Evolutionary conservation across 257 asterid genomes (phyloP).

Genomic region (Perilla frutescens): DNA sequence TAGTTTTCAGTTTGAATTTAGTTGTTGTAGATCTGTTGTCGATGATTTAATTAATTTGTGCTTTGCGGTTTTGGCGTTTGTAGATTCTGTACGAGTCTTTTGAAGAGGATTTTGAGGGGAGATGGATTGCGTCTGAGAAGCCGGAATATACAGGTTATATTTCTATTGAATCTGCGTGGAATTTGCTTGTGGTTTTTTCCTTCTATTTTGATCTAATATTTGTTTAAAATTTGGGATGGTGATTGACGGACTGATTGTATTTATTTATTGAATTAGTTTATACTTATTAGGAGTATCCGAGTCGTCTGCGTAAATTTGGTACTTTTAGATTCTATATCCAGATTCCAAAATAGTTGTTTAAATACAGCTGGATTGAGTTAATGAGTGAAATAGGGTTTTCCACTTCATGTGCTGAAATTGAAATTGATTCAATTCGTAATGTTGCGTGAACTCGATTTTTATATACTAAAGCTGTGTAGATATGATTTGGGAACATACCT

Average conservation of each 20-base stretch:
- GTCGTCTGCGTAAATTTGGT: neutral
- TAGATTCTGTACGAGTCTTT: constrained; percentile 86
- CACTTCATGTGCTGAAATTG: neutral
- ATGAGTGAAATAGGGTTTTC: neutral
- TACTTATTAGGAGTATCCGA: neutral
- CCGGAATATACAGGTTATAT: constrained; percentile 71
- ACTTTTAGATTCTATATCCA: neutral
- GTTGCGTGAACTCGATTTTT: neutral
- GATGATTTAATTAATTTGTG: neutral
- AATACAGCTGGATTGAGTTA: constrained; percentile 7
- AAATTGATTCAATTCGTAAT: neutral
- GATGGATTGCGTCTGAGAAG: constrained; percentile 81
- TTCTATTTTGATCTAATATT: neutral
- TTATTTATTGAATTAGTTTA: neutral
- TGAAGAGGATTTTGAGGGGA: constrained; percentile 78
- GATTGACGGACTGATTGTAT: neutral
- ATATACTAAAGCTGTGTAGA: neutral
- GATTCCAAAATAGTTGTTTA: neutral
- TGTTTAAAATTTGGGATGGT: neutral
- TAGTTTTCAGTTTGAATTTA: neutral
- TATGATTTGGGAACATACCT: neutral
- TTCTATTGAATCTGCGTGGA: constrained; percentile 30
- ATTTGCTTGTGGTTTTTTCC: neutral
- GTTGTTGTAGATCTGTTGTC: constrained; percentile 24
- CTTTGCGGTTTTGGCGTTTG: constrained; percentile 32